Evolutionary conservation across 2,329 filamentous ascomycete genomes (phyloP).

Genomic region (Pseudogymnoascus sp.): DNA sequence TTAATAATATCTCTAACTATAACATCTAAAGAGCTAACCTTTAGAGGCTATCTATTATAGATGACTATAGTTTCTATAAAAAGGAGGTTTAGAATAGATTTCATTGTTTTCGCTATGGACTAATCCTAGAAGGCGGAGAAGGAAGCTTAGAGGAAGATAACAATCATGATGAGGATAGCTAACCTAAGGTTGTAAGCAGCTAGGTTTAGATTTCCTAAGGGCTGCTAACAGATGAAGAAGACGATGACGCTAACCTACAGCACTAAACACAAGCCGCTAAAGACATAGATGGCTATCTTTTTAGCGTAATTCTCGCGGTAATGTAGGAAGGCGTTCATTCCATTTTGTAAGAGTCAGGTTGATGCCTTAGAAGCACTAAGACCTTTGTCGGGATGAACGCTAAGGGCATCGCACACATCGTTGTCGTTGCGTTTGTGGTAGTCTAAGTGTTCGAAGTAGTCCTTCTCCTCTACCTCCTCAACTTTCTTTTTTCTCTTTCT

Average conservation of each 20-base stretch:
- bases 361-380: constrained; percentile 33
- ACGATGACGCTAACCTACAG: constrained; percentile 43
- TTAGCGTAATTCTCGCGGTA: constrained; percentile 39
- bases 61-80: constrained; percentile 40
- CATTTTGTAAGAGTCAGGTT: constrained; percentile 35
- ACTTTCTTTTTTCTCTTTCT: constrained; percentile 26
- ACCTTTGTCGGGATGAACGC: constrained; percentile 32
- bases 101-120: constrained; percentile 42
- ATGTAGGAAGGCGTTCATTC: constrained; percentile 37
- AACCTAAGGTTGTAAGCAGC: constrained; percentile 40
- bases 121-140: constrained; percentile 45
- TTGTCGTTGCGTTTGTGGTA: constrained; percentile 34
- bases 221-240: constrained; percentile 44
- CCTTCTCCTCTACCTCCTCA: constrained; percentile 32
- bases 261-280: constrained; percentile 43
- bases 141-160: constrained; percentile 41
- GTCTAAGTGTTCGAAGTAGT: constrained; percentile 39
- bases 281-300: constrained; percentile 38
- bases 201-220: constrained; percentile 38
- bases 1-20: constrained; percentile 91
- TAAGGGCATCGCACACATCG: constrained; percentile 37
- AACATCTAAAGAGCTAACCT: constrained; percentile 34
- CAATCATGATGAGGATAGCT: constrained; percentile 41
- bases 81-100: constrained; percentile 41
- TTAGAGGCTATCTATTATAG: constrained; percentile 41